Base-by-base conservation (phyloP, 2,329 filamentous ascomycete species). In the Exophiala lecanii-corni region DNA sequence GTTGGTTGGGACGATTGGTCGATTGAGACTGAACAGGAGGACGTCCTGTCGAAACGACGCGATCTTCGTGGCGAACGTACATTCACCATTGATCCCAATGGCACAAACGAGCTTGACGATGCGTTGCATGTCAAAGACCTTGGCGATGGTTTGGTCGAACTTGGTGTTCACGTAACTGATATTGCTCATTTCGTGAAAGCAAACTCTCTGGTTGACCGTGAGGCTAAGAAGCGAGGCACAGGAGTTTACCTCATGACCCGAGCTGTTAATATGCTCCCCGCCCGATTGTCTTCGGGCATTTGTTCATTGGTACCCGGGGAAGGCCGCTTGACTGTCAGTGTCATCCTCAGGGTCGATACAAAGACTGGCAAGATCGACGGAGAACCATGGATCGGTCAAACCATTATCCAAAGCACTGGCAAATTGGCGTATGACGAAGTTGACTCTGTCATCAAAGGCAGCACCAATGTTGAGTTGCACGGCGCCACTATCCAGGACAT, bases 211-310 rank as follows among this genome's bases (percentile, higher is more conserved):
- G 89, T 97, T 38, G 92, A 98, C 60, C 84, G 92, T 35, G 92
- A 98, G 68, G 92, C 92, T 9, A 95, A 92, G 78, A 98, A 97
- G 76, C 87, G 92, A 54, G 91, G 91, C 49, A 97, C 89, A 44
- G 89, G 89, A 25, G 92, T 98, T 17, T 94, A 97, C 61, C 75
- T 98, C 51, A 84, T 95, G 70, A 92, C 95, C 71, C 82, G 89
- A 71, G 84, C 72, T 73, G 91, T 78, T 75, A 91, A 73, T 59
- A 82, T 98, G 76, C 79, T 98, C 26, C 92, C 92, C 10, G 76
- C 86, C 1, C 89, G 87, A 67, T 74, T 98, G 50, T 84, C 89
- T 5, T 79, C 81, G 13, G 89, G 96, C 54, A 75, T 97, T 38
- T 95, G 89, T 74, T 92, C 89, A 45, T 73, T 98, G 49, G 76